phyloP scores from a whole-genome alignment of 225 moss, liverwort and hornwort genomes.

The Pseudoscleropodium purum region DNA sequence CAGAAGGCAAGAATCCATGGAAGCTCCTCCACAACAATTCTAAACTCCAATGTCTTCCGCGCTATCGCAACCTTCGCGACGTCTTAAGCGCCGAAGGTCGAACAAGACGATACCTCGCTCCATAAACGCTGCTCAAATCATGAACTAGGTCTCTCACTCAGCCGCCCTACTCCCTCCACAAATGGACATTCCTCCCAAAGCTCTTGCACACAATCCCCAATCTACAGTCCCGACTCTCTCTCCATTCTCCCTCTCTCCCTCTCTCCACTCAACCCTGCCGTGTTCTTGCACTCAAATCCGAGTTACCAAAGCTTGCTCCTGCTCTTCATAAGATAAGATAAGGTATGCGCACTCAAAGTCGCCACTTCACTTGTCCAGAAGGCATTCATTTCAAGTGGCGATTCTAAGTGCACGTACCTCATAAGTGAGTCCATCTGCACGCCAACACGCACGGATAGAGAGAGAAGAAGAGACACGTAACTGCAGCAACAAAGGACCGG shows the following conservation, averaged over 20 bases:
- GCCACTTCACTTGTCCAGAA: neutral
- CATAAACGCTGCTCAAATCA: neutral
- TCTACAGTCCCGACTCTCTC: neutral
- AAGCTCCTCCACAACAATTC: neutral
- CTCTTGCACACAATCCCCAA: neutral
- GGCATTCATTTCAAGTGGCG: neutral
- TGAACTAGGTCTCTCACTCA: neutral
- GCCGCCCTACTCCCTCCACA: neutral
- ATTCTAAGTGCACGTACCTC: neutral
- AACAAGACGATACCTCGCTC: neutral
- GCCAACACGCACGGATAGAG: neutral
- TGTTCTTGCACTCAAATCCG: neutral
- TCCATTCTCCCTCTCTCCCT: neutral
- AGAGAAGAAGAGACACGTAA: neutral
- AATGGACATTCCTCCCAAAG: neutral
- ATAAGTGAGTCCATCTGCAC: neutral
- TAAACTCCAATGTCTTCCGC: neutral
- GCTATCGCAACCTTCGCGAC: neutral
- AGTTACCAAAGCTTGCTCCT: neutral
- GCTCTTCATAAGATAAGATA: neutral
- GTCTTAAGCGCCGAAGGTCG: neutral
- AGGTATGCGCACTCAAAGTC: neutral
- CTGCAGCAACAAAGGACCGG: neutral
- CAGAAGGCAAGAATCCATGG: neutral
- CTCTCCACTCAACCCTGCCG: neutral